phyloP scores from a whole-genome alignment of 805 yeast species.

The Hanseniaspora clermontiae region DNA sequence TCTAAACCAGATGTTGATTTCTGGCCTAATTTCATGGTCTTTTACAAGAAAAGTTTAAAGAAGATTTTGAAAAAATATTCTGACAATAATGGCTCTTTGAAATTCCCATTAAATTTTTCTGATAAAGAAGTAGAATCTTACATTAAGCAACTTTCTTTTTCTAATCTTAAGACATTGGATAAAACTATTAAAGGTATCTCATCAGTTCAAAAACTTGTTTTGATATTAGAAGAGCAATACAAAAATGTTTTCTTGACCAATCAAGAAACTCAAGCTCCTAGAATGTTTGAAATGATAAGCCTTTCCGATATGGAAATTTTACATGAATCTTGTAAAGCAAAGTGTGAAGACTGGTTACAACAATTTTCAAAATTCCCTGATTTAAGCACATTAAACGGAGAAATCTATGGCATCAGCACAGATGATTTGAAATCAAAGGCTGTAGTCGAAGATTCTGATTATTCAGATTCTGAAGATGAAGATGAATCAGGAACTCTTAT shows the following conservation, averaged over 20 bases:
- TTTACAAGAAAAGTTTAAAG: slow-evolving; percentile 31
- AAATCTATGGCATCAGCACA: slow-evolving; percentile 41
- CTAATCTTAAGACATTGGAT: slow-evolving; percentile 56
- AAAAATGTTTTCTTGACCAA: slow-evolving; percentile 78
- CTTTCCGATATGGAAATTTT: slow-evolving; percentile 7
- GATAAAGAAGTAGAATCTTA: slow-evolving; percentile 29
- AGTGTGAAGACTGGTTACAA: slow-evolving; percentile 40
- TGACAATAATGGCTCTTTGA: slow-evolving; percentile 27
- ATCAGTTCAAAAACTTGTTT: slow-evolving; percentile 51
- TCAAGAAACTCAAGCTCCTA: slow-evolving; percentile 58
- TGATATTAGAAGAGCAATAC: slow-evolving; percentile 62
- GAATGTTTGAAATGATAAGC: slow-evolving; percentile 28
- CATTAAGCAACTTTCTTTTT: slow-evolving; percentile 28
- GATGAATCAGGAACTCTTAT: slow-evolving; percentile 36
- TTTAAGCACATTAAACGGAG: slow-evolving; percentile 38
- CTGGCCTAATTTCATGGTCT: slow-evolving; percentile 48
- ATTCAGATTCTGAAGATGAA: slow-evolving; percentile 36
- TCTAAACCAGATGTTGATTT: slow-evolving; percentile 37
- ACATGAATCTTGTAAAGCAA: background rate
- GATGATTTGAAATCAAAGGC: slow-evolving; percentile 48
- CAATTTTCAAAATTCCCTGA: background rate
- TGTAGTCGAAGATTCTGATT: slow-evolving; percentile 33
- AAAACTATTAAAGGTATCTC: slow-evolving; percentile 47
- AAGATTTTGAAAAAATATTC: slow-evolving; percentile 20
- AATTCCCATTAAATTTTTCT: slow-evolving; percentile 55